Evolutionary conservation across 2,329 filamentous ascomycete species (phyloP), one percentile per base, ranked within the genome.

Genomic region (Xylariaceae sp.): DNA sequence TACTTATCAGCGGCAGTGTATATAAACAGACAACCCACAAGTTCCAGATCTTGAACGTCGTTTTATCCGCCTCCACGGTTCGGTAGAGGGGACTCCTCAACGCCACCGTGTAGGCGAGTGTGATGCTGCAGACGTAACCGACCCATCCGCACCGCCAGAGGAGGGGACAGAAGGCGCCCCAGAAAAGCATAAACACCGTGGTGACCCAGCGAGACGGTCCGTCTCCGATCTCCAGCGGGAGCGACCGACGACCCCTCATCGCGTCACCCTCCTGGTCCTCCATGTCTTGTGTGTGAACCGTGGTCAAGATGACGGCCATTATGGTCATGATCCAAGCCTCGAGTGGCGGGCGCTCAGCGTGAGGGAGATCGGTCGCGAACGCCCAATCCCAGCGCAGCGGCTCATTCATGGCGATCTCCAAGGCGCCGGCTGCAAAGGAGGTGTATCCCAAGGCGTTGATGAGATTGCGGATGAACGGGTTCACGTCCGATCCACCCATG

Each of bases 211-310:
- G 31, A 3, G 31, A 13, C 8, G 21, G 36, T 1, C 12, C 21
- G 7, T 53, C 52, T 1, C 52, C 52, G 0, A 53, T 32, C 12
- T 33, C 36, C 2, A 54, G 33, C 1, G 41, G 42, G 5, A 53
- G 23, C 2, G 52, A 46, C 5, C 32, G 19, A 1, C 52, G 44
- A 0, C 46, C 46, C 3, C 51, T 41, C 2, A 12, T 14, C 3
- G 38, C 13, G 9, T 55, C 52, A 1, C 52, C 52, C 9, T 36
- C 40, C n/a, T 50, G 43, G 27, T 55, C 50, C 9, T 47, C 39
- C 34, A 52, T 30, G 16, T 52, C 50, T 24, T 52, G 47, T 11
- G 34, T 36, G 5, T 52, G 50, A 23, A 52, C 45, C 6, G 50
- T 53, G 1, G 43, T 52, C 12, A 51, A 15, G 5, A 53, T 37